Base-by-base conservation (phyloP, 2,329 filamentous ascomycete genomes). In the Aspergillus quadricinctus region DNA sequence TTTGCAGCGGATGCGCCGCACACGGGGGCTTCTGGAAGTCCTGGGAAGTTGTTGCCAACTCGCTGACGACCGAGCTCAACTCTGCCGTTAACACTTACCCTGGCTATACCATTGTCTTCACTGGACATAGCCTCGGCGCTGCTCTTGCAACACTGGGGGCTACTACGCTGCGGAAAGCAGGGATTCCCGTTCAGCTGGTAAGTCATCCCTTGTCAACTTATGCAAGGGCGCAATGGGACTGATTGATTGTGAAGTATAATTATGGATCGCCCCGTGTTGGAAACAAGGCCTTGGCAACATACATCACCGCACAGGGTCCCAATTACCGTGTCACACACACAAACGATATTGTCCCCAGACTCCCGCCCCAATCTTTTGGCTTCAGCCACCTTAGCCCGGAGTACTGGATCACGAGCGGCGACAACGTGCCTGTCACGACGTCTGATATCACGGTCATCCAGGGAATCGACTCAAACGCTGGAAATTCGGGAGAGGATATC, bases 121-220 rank as follows among this genome's bases (percentile, higher is more conserved):
- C 78, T 0, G 81, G 81, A 0, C 81, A 83, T 62, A 79, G 75
- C 54, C 74, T 82, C 4, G 81, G 81, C 3, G 81, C 70, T 48
- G 81, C 81, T 1, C 60, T 83, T n/a, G 80, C 80, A 1, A 73
- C 69, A 2, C 60, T 83, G 6, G 79, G 76, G 1, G 77, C 78
- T 0, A 76, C 74, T 2, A 75, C 74, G 0, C 61, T 83, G 43
- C 71, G 79, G 9, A 74, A 73, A 45, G 66, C 66, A 2, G 77
- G 78, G 3, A 72, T 71, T 27, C 60, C 59, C 0, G 66, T 77
- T 29, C 72, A 76, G n/a, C 59, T 81, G 56, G 79, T 78, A 48
- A 77, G 71, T 62, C 64, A 68, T 23, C 48, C 19, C 1, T 9
- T 3, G n/a, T 6, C 19, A 21, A 4, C 27, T 6, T 41, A 28